Evolutionary conservation across 148 eudicot species (phyloP).

Genomic region (Cornus controversa): DNA sequence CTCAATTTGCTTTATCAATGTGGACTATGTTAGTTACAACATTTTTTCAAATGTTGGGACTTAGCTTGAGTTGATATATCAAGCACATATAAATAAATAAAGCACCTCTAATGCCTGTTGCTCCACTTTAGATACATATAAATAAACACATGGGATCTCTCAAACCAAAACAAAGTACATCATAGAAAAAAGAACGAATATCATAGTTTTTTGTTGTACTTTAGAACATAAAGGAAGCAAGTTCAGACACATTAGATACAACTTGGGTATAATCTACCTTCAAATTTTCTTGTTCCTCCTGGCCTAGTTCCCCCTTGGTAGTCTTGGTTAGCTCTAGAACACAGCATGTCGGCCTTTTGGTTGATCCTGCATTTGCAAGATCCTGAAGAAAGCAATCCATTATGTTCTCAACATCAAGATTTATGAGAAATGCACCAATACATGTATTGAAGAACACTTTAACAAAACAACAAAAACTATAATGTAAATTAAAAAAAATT

Average conservation of each 20-base stretch:
- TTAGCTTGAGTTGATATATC: too few species aligned
- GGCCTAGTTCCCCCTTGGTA: constrained; percentile 68
- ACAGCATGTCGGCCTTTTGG: constrained; percentile 96
- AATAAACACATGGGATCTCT: background rate
- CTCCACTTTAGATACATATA: background rate
- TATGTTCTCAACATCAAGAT: too few species aligned
- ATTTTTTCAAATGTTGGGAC: too few species aligned
- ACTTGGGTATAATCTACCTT: constrained; percentile 70
- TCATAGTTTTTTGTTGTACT: background rate
- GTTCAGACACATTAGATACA: constrained; percentile 67
- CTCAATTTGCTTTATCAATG: too few species aligned
- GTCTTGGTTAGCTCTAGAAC: constrained; percentile 84
- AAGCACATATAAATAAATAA: too few species aligned
- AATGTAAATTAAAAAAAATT: too few species aligned
- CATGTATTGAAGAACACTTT: background rate
- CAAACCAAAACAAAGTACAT: too few species aligned
- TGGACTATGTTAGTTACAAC: too few species aligned
- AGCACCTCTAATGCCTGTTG: background rate
- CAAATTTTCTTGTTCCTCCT: constrained; percentile 67
- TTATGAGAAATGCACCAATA: too few species aligned
- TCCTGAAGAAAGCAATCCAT: too few species aligned
- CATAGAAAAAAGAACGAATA: background rate
- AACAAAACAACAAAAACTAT: too few species aligned
- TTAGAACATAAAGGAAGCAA: constrained; percentile 66
- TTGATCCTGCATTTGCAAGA: too few species aligned